Evolutionary conservation across 768 basidiomycete genomes (phyloP).

Genomic region (Podaxis carcinomalis): DNA sequence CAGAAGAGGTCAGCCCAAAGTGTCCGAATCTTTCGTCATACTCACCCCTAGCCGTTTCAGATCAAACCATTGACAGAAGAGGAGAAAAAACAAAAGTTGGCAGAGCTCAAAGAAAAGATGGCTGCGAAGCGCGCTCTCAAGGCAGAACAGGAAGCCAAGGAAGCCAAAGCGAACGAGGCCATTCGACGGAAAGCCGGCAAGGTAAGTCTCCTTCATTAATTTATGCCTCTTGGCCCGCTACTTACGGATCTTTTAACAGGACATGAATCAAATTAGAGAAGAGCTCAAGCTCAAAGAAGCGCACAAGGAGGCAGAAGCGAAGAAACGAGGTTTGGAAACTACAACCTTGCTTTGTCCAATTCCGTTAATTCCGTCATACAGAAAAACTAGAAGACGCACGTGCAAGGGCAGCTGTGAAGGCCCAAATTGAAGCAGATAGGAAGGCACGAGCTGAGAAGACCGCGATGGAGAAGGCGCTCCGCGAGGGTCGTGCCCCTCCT

Average conservation of each 20-base stretch:
- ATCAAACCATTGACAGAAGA: constrained; percentile 95
- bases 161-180: constrained; percentile 68
- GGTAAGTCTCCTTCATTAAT: constrained; percentile 29
- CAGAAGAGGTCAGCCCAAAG: constrained; percentile 65
- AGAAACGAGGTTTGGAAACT: constrained; percentile 58
- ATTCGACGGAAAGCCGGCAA: constrained; percentile 85
- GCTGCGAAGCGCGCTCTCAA: constrained; percentile 73
- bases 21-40: neutral
- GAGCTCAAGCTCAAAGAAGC: constrained; percentile 75
- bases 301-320: constrained; percentile 77
- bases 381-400: constrained; percentile 89
- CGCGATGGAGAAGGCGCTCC: constrained; percentile 86
- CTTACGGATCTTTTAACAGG: constrained; percentile 35
- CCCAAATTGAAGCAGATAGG: constrained; percentile 87
- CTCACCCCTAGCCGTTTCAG: constrained; percentile 29
- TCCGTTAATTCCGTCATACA: constrained; percentile 23
- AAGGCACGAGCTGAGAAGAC: constrained; percentile 81
- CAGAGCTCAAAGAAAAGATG: constrained; percentile 77
- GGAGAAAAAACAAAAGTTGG: constrained; percentile 79
- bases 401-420: constrained; percentile 83
- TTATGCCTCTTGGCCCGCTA: neutral
- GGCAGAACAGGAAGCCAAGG: constrained; percentile 68
- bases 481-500: constrained; percentile 60
- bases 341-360: neutral
- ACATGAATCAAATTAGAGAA: constrained; percentile 69